phyloP scores from a whole-genome alignment of 2,329 filamentous ascomycete genomes.

The Pseudogymnoascus sp. region DNA sequence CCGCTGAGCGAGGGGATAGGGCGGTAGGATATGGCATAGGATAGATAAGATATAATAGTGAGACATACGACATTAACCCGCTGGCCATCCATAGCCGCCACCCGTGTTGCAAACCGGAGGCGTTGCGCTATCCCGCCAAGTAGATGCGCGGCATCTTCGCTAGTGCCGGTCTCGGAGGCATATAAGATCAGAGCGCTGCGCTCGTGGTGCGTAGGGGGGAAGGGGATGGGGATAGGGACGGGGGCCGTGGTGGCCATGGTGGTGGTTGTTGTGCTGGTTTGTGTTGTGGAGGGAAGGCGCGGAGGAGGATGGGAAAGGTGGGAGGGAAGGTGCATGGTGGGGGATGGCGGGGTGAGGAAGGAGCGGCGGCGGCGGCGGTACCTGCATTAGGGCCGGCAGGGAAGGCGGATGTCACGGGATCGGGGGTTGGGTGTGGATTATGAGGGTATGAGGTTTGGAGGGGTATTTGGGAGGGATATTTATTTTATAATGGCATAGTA shows the following conservation, averaged over 20 bases:
- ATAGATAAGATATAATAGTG: slow-evolving; percentile 10
- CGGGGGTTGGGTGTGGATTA: not conserved
- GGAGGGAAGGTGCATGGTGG: not conserved
- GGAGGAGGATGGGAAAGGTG: not conserved
- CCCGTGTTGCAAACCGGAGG: slow-evolving; percentile 66
- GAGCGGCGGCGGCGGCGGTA: not conserved
- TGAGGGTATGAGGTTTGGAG: not conserved
- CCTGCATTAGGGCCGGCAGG: not conserved
- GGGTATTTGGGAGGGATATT: not conserved
- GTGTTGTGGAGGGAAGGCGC: not conserved
- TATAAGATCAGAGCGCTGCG: slow-evolving; percentile 68
- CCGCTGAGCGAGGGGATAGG: not conserved
- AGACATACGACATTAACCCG: slow-evolving; percentile 59
- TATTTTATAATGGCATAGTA: not conserved
- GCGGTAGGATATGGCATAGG: not conserved
- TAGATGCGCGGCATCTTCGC: slow-evolving; percentile 84
- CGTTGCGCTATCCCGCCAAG: slow-evolving; percentile 67
- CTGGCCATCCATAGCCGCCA: slow-evolving; percentile 68
- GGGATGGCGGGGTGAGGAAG: not conserved
- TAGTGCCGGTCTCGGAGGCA: slow-evolving; percentile 91
- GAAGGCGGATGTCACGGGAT: not conserved
- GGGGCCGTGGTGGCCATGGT: not conserved
- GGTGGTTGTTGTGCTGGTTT: not conserved
- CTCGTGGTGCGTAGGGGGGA: slow-evolving; percentile 19
- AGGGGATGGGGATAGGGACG: not conserved